These are phyloP conservation scores for Lotmaria passim DNA, from an alignment of 208 protist species.

Conservation along the genomic window DNA sequence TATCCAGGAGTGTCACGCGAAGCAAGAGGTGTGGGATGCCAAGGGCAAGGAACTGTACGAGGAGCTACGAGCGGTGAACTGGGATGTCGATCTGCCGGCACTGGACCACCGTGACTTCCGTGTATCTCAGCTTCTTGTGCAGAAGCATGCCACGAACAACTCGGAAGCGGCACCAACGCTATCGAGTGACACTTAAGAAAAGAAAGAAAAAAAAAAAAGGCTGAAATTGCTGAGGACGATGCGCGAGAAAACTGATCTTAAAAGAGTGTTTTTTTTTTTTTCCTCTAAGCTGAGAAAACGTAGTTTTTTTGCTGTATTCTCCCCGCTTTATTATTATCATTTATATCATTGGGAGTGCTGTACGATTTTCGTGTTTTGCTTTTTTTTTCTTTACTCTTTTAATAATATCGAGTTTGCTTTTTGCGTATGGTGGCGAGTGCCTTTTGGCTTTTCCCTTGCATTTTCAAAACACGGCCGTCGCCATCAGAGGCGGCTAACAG, in stretches of 20 bases:
- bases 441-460: too few species aligned
- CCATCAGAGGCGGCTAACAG: too few species aligned
- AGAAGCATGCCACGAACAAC: not conserved
- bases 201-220: not conserved
- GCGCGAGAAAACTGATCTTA: too few species aligned
- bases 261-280: too few species aligned
- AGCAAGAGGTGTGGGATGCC: conserved; percentile 46
- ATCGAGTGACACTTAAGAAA: not conserved
- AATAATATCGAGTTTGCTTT: not conserved
- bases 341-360: too few species aligned
- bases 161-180: not conserved
- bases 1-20: conserved; percentile 46
- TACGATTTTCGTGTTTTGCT: too few species aligned
- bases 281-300: too few species aligned
- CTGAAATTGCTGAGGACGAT: not conserved
- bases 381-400: not conserved
- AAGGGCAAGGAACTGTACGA: conserved; percentile 31
- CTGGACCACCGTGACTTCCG: conserved; percentile 73
- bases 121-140: conserved; percentile 55
- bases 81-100: conserved; percentile 67
- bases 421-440: too few species aligned
- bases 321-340: not conserved
- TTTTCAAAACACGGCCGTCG: too few species aligned
- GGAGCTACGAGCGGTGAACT: conserved; percentile 39
- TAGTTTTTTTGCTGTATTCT: too few species aligned